Base-by-base conservation (phyloP, 2,329 filamentous ascomycete genomes). In the Fusarium stilboides region DNA sequence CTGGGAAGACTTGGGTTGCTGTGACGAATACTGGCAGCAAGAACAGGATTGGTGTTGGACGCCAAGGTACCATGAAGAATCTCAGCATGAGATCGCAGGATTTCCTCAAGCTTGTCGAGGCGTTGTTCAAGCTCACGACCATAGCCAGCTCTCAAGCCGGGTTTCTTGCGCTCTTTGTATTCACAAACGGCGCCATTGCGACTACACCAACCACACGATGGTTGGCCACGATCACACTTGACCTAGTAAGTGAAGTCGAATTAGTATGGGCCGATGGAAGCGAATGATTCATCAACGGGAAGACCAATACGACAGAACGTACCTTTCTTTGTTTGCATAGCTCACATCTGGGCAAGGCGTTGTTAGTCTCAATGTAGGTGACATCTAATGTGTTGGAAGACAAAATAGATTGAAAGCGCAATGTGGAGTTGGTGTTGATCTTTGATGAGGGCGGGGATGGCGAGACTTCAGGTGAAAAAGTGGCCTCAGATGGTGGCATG, bases 321-420 rank as follows among this genome's bases (percentile, higher is more conserved):
- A 93, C 92, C 85, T 94, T 95, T 82, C 92, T 85, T 78, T 92
- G 89, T 80, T 94, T 94, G 83, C 92, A 94, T 52, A 92, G 85
- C 80, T 94, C 92, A 76, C 92, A 91, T 75, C 89, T 91, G 79
- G 76, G 74, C 46, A 78, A 69, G 13, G 61, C 34, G 54, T 67
- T 64, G 74, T 85, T 79, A 84, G 83, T 74, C 69, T 76, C 71
- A 52, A 57, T 54, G 33, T 71, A 71, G 26, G 50, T 59, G 34
- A 68, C 31, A 58, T 54, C 49, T 49, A 44, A 45, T 65, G 55
- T 51, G 49, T 50, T 58, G 26, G 57, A 56, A 26, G 68, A 54
- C 37, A 70, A 56, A n/a, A 64, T 56, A 62, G 62, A 57, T 42
- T 74, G 59, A 37, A 49, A 62, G 46, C 46, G 37, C 8, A 49